These are phyloP conservation scores for Butyriboletus appendiculatus DNA, from an alignment of 1,284 basidiomycete species.

Conservation along the genomic window DNA sequence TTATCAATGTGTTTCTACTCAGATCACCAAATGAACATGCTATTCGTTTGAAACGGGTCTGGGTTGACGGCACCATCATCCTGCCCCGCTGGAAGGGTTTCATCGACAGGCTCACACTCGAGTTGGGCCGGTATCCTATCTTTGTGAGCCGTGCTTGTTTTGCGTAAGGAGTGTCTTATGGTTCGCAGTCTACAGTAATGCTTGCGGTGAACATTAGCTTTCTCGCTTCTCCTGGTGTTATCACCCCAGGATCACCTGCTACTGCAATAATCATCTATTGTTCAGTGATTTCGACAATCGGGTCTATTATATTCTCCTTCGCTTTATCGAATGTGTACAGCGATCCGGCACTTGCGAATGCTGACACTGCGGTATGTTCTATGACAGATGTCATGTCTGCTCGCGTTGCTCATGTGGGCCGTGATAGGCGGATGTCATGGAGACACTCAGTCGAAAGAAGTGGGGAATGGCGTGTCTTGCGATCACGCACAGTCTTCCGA, in stretches of 20 bases:
- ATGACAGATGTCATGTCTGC: neutral
- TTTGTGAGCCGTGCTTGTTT: conserved; percentile 38
- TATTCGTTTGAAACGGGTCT: too few relatives aligned
- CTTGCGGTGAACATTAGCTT: conserved; percentile 17
- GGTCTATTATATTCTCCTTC: too few relatives aligned
- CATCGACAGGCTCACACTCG: conserved; percentile 43
- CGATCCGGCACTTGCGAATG: conserved; percentile 1
- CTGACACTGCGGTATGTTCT: conserved; percentile 10
- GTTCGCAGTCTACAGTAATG: conserved; percentile 21
- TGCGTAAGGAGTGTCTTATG: neutral
- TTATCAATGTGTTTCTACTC: conserved; percentile 11
- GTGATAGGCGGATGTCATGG: conserved; percentile 6
- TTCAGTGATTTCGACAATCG: too few relatives aligned
- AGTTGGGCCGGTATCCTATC: conserved; percentile 53
- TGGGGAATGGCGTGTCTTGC: conserved; percentile 12
- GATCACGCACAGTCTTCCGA: conserved; percentile 6
- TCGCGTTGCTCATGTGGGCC: neutral
- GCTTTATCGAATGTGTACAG: too few relatives aligned
- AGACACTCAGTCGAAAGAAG: conserved; percentile 4
- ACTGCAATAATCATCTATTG: too few relatives aligned
- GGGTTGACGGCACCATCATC: conserved; percentile 11
- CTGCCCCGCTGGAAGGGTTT: conserved; percentile 33
- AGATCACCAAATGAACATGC: neutral
- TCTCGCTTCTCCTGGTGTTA: conserved; percentile 13
- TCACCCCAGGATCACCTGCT: neutral